Evolutionary conservation across 1,139 yeast species (phyloP), one percentile per base, ranked within the genome.

Genomic region (Blastobotrys raffinosifermentans): DNA sequence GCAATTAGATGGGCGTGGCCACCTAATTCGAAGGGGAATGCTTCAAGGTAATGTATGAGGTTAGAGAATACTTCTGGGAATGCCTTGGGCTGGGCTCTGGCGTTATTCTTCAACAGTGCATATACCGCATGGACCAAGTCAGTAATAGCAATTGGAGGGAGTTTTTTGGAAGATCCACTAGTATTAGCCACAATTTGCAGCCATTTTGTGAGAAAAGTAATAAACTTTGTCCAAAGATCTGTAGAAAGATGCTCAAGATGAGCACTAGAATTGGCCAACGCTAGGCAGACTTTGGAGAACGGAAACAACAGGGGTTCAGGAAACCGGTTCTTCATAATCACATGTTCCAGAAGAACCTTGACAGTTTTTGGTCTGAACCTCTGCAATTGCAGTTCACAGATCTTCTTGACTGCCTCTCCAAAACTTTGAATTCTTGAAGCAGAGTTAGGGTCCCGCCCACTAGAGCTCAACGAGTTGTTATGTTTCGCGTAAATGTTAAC

Each of bases 171-270:
- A n/a, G 23, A 20, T 8, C n/a, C 23, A 8, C n/a, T 20, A 20
- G 23, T 20, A 25, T 6, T 13, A 8, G 10, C 27, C 27, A 25
- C 7, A 13, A 8, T 8, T 6, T 25, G 7, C 7, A 25, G 13
- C 27, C 27, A 25, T 6, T 14, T 13, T 6, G 27, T 6, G 13
- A 25, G 37, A 34, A 41, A 47, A 20, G 22, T 13, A 9, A 37
- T 39, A 7, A 50, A 32, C 17, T 39, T 43, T 2, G 32, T 26
- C 57, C 58, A 54, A n/a, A 48, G 51, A 1, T 29, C 36, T 13
- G 38, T 35, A 4, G 46, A 22, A 23, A 55, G 36, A 22, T 51
- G 55, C 29, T 55, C 57, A 8, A 53, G 32, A 19, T 51, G 50
- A 2, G 50, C 45, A 10, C 46, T 34, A 27, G 44, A 26, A 9